These are phyloP conservation scores for Acanthamoeba quina DNA, from an alignment of 208 protist genomes.

Conservation along the genomic window DNA sequence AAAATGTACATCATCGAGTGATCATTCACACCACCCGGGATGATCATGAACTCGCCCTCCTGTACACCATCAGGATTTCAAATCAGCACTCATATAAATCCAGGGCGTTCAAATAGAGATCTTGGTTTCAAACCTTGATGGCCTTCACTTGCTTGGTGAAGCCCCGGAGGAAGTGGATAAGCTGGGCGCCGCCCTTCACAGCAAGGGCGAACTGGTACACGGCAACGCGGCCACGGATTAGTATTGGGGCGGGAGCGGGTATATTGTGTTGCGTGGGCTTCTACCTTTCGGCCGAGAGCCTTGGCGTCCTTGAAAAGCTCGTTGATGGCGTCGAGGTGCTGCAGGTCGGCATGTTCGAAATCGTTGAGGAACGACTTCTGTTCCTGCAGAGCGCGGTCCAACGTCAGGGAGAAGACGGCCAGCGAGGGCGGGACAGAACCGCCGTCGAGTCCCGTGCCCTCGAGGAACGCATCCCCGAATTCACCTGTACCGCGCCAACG, in stretches of 20 bases:
- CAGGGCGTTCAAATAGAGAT: no score
- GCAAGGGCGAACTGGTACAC: conserved; percentile 55
- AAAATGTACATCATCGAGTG: conserved; percentile 77
- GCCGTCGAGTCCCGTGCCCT: conserved; percentile 71
- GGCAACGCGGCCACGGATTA: neutral
- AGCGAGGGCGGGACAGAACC: conserved; percentile 69
- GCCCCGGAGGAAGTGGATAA: conserved; percentile 65
- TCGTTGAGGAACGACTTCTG: conserved; percentile 69
- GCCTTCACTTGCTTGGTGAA: conserved; percentile 73
- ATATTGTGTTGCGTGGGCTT: neutral
- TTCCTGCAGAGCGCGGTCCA: conserved; percentile 66
- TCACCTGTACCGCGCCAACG: conserved; percentile 29
- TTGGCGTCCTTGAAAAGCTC: conserved; percentile 74
- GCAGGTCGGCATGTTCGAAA: conserved; percentile 59
- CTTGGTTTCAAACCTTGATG: conserved; percentile 7
- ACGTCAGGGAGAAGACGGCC: conserved; percentile 61
- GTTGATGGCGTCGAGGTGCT: conserved; percentile 74
- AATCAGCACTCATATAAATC: no score
- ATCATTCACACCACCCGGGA: conserved; percentile 61
- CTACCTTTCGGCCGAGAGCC: conserved; percentile 61
- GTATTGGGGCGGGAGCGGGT: no score
- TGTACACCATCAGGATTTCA: neutral
- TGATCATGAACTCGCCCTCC: conserved; percentile 73
- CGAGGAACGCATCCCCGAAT: conserved; percentile 73
- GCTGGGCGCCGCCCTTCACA: conserved; percentile 66